Evolutionary conservation across 148 eudicot species (phyloP).

Genomic region (Pouteria glomerata): DNA sequence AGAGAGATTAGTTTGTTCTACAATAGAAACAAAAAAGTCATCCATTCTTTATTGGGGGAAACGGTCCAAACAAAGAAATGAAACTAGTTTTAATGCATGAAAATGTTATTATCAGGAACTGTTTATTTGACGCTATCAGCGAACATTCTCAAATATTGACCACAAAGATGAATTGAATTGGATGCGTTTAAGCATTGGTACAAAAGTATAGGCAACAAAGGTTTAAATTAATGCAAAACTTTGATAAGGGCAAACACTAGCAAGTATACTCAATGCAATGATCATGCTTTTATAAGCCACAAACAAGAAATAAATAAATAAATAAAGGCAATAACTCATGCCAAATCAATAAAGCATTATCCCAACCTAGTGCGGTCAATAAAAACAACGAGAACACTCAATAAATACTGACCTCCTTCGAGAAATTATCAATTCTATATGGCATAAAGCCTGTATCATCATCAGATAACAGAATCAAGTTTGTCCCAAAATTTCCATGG

Average conservation of each 20-base stretch:
- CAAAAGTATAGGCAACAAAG: not conserved
- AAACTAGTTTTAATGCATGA: not conserved
- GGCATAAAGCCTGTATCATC: slow-evolving; percentile 98
- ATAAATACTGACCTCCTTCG: slow-evolving; percentile 67
- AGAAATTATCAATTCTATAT: slow-evolving; percentile 89
- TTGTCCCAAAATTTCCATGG: slow-evolving; percentile 75
- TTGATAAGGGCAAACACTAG: not conserved
- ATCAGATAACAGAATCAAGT: slow-evolving; percentile 79
- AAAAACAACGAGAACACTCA: not conserved
- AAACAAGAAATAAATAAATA: not conserved
- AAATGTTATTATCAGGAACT: not conserved
- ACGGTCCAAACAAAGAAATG: not conserved
- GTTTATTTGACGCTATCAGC: not conserved
- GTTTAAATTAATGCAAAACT: not conserved
- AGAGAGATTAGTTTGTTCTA: not conserved
- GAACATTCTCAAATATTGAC: not conserved
- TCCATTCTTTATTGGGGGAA: not conserved
- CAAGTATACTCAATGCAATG: not conserved
- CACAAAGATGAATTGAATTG: not conserved
- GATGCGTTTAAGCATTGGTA: not conserved
- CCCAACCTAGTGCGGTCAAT: not conserved
- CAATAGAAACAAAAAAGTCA: not conserved
- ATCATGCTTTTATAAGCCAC: not conserved
- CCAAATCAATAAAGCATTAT: not conserved
- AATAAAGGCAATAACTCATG: not conserved